phyloP scores from a whole-genome alignment of 306 rosid genomes.

The Sphenostylis stenocarpa region DNA sequence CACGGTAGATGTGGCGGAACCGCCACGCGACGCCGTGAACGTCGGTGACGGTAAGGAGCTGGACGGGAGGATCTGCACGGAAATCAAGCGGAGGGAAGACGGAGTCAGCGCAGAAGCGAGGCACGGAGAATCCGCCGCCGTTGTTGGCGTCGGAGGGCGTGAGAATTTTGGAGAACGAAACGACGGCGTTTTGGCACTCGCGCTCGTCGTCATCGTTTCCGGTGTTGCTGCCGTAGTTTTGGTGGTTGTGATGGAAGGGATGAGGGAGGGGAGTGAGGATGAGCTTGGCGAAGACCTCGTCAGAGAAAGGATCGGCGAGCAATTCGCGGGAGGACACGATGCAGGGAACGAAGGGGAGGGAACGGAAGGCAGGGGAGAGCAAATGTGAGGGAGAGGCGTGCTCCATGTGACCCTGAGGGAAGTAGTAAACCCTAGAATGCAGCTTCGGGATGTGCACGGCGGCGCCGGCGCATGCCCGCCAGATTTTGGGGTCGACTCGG shows the following conservation, averaged over 20 bases:
- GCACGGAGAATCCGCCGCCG: slow-evolving; percentile 86
- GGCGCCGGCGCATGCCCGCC: slow-evolving; percentile 73
- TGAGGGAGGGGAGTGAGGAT: slow-evolving; percentile 30
- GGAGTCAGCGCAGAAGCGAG: slow-evolving; percentile 74
- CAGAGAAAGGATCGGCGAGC: slow-evolving; percentile 57
- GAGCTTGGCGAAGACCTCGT: slow-evolving; percentile 67
- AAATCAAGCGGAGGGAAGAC: slow-evolving; percentile 66
- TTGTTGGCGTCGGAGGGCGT: slow-evolving; percentile 85
- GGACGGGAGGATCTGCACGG: slow-evolving; percentile 63
- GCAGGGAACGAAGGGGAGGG: slow-evolving; percentile 48
- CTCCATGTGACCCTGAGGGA: slow-evolving; percentile 76
- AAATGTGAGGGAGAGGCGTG: slow-evolving; percentile 45
- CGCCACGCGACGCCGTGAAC: slow-evolving; percentile 65
- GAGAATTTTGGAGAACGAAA: slow-evolving; percentile 60
- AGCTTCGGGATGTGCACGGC: slow-evolving; percentile 50
- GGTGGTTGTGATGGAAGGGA: slow-evolving; percentile 22
- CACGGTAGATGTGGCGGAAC: slow-evolving; percentile 76
- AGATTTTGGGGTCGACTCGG: slow-evolving; percentile 49
- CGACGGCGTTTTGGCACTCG: neutral
- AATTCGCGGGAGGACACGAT: slow-evolving; percentile 40
- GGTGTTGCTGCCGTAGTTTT: neutral
- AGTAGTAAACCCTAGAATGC: slow-evolving; percentile 78
- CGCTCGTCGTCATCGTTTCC: neutral
- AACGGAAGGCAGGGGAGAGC: slow-evolving; percentile 33
- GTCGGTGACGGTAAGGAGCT: slow-evolving; percentile 57